Evolutionary conservation across 2,329 filamentous ascomycete genomes (phyloP).

Genomic region (Trichoderma koningii): DNA sequence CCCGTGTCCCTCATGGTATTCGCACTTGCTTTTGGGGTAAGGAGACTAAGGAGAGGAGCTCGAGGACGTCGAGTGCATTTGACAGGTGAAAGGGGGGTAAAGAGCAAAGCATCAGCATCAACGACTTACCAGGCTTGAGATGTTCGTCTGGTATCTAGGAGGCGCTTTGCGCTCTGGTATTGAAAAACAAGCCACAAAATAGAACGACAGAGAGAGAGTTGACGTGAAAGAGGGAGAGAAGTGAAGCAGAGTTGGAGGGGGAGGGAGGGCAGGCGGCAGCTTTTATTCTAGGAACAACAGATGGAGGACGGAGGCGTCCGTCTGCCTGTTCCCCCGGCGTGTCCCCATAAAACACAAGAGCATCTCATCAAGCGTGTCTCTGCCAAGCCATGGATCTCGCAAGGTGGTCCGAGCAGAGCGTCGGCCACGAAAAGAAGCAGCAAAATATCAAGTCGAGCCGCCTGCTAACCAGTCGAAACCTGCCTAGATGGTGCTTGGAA

Average conservation of each 20-base stretch:
- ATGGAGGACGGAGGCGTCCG: conserved; percentile 19
- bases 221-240: conserved; percentile 31
- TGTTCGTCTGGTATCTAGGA: conserved; percentile 26
- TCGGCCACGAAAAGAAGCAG: conserved; percentile 1
- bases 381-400: conserved; percentile 28
- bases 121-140: conserved; percentile 23
- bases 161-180: conserved; percentile 20
- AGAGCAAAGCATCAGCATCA: conserved; percentile 13
- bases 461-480: conserved; percentile 27
- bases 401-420: conserved; percentile 25
- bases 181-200: conserved; percentile 18
- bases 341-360: conserved; percentile 12
- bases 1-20: background rate
- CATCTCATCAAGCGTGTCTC: conserved; percentile 16
- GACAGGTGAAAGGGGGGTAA: background rate
- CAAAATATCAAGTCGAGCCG: conserved; percentile 27
- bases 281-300: conserved; percentile 25
- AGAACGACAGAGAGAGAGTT: conserved; percentile 31
- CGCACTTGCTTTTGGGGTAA: conserved; percentile 24
- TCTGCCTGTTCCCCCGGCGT: conserved; percentile 21
- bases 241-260: conserved; percentile 24
- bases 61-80: conserved; percentile 1
- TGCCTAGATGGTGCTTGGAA: conserved; percentile 19
- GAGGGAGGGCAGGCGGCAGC: conserved; percentile 27
- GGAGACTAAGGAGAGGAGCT: background rate